Evolutionary conservation across 2,329 filamentous ascomycete species (phyloP).

Genomic region (Ophiostoma novo-ulmi): DNA sequence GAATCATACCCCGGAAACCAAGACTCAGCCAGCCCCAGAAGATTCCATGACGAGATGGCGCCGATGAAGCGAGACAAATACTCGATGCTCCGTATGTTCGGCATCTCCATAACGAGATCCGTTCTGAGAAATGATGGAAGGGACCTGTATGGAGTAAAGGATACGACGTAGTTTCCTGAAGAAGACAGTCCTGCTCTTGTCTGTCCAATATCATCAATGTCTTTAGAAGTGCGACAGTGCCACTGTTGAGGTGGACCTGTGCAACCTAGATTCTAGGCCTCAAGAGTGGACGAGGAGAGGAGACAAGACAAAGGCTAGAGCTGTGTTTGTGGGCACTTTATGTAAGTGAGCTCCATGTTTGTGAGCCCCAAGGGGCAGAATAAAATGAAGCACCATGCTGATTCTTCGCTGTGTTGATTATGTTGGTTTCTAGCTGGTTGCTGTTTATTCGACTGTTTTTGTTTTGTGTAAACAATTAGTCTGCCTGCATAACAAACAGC

Average conservation of each 20-base stretch:
- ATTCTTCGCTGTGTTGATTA: not conserved
- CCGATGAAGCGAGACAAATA: not conserved
- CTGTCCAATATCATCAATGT: not conserved
- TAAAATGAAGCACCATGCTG: slow-evolving; percentile 2
- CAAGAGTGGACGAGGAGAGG: not conserved
- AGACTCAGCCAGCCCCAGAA: slow-evolving; percentile 8
- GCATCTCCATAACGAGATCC: not conserved
- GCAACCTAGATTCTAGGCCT: not conserved
- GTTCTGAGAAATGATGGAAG: not conserved
- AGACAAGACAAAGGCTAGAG: not conserved
- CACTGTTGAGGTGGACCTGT: slow-evolving; percentile 6
- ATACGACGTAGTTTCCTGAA: not conserved
- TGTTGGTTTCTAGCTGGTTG: not conserved
- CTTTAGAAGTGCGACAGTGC: not conserved
- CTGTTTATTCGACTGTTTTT: not conserved
- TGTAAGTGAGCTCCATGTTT: not conserved
- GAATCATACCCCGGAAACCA: not conserved
- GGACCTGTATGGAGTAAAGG: not conserved
- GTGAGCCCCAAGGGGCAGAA: not conserved
- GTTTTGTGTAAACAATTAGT: not conserved
- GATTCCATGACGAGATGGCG: not conserved
- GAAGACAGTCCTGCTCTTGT: not conserved
- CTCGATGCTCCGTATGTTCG: not conserved
- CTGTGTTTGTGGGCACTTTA: not conserved
- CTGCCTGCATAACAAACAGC: not conserved